Evolutionary conservation across 768 basidiomycete genomes (phyloP).

Genomic region (Serpula lacrymans): DNA sequence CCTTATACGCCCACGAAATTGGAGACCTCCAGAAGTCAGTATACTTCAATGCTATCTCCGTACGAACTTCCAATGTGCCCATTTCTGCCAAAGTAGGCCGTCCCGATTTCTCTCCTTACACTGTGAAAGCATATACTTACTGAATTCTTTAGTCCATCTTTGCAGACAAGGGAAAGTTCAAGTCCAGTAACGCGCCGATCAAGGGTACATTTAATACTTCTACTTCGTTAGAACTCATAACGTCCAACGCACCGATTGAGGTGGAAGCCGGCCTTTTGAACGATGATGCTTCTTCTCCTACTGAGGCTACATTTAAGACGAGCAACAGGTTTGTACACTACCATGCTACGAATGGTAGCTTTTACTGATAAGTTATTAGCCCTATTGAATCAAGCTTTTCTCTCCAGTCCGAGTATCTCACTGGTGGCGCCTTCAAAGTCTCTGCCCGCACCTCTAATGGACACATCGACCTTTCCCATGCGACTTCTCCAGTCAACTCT

Average conservation of each 20-base stretch:
- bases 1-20: conserved; percentile 26
- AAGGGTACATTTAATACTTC: conserved; percentile 34
- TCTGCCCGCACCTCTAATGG: conserved; percentile 31
- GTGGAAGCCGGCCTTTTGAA: conserved; percentile 23
- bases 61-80: conserved; percentile 20
- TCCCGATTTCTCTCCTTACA: too few relatives aligned
- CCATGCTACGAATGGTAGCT: neutral
- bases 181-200: conserved; percentile 33
- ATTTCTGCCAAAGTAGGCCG: conserved; percentile 27
- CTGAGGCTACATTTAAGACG: conserved; percentile 16
- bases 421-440: conserved; percentile 31
- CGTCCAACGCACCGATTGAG: conserved; percentile 33
- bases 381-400: conserved; percentile 14
- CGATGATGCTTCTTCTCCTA: neutral
- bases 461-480: conserved; percentile 25
- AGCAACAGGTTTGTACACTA: conserved; percentile 17
- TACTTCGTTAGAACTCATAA: conserved; percentile 22
- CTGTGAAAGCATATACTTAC: neutral
- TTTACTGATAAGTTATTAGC: conserved; percentile 3
- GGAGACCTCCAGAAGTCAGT: conserved; percentile 24
- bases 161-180: conserved; percentile 15
- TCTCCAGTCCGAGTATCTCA: conserved; percentile 11
- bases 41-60: conserved; percentile 20
- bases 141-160: conserved; percentile 27
- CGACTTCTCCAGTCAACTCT: conserved; percentile 31